Conservation (phyloP, 441 rosid genomes). For the Metrosideros polymorpha region DNA sequence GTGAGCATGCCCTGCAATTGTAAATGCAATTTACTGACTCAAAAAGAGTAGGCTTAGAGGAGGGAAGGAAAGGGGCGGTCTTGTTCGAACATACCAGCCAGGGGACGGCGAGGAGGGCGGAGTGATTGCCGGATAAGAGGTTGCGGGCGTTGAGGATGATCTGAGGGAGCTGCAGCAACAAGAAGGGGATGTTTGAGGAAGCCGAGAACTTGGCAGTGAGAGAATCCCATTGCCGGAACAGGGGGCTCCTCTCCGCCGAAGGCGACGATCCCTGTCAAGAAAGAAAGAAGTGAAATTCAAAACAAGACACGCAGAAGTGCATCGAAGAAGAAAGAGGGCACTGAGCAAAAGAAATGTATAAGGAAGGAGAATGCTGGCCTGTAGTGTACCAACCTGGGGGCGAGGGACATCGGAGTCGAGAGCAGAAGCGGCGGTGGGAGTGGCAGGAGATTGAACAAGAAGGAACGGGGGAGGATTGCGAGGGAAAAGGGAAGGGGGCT, state of each 20-base stretch:
- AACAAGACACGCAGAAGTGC: background rate
- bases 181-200: constrained; percentile 68
- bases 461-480: background rate
- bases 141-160: constrained; percentile 77
- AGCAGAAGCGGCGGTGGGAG: constrained; percentile 12
- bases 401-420: constrained; percentile 46
- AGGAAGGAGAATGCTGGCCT: background rate
- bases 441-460: background rate
- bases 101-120: constrained; percentile 85
- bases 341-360: background rate
- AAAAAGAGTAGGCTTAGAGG: background rate
- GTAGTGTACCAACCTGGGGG: constrained; percentile 28
- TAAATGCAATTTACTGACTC: background rate
- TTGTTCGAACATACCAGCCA: constrained; percentile 53
- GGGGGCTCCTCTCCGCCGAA: constrained; percentile 15
- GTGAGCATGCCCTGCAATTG: constrained; percentile 76
- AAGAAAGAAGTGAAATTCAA: background rate
- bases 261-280: background rate
- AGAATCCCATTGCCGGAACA: constrained; percentile 61
- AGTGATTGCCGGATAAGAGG: constrained; percentile 63
- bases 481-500: background rate
- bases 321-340: background rate
- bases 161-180: constrained; percentile 83
- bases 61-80: background rate
- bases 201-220: constrained; percentile 78